Evolutionary conservation across 371 early-diverging fungal genomes (phyloP).

Genomic region (Paraphysoderma sedebokerense): DNA sequence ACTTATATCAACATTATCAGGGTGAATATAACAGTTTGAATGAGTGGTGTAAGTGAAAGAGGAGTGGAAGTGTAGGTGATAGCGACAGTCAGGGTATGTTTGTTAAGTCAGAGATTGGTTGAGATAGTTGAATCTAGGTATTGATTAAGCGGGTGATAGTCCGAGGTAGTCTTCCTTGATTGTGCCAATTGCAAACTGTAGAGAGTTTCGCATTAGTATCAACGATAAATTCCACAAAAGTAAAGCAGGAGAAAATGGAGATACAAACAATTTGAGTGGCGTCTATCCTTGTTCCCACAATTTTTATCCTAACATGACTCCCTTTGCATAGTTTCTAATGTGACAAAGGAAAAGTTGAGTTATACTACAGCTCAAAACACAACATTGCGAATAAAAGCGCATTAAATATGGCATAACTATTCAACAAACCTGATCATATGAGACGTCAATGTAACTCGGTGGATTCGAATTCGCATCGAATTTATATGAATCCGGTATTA

Average conservation of each 20-base stretch:
- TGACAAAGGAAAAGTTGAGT: neutral
- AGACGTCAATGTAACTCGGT: slow-evolving; percentile 39
- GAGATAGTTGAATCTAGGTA: no score
- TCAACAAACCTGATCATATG: neutral
- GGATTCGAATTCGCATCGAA: slow-evolving; percentile 76
- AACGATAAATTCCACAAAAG: neutral
- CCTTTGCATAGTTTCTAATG: slow-evolving; percentile 30
- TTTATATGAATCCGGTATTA: slow-evolving; percentile 74
- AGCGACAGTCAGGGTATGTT: no score
- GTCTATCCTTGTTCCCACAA: slow-evolving; percentile 87
- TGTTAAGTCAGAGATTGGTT: no score
- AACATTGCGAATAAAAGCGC: neutral
- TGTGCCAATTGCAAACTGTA: slow-evolving; percentile 72
- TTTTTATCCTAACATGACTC: slow-evolving; percentile 69
- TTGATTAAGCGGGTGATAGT: no score
- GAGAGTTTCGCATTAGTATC: neutral
- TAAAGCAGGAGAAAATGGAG: neutral
- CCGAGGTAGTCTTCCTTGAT: slow-evolving; percentile 93
- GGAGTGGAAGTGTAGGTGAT: no score
- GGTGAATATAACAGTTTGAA: no score
- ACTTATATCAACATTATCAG: no score
- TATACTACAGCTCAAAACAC: slow-evolving; percentile 45
- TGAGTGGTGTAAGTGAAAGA: no score
- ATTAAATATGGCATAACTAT: neutral
- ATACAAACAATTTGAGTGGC: slow-evolving; percentile 76